phyloP scores from a whole-genome alignment of 83 land plant species.

The Picea abies region DNA sequence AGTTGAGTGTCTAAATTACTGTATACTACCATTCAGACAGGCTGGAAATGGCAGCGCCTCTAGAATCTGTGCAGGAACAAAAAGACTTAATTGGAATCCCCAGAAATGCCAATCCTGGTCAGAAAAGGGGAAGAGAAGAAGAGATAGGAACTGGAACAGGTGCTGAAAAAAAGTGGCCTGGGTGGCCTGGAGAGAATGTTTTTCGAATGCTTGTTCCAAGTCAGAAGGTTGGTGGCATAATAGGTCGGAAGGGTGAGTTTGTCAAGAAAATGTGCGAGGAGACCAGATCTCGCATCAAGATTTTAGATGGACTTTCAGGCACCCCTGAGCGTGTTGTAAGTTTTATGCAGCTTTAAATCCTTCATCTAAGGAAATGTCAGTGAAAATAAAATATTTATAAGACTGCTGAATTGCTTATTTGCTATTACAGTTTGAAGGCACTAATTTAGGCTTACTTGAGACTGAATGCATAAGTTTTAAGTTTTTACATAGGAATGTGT shows the following conservation, averaged over 20 bases:
- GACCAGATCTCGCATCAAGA: slow-evolving; percentile 21
- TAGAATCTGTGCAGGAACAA: slow-evolving; percentile 10
- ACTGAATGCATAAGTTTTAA: too few species aligned
- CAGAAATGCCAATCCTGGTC: not conserved
- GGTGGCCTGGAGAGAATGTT: slow-evolving; percentile 36
- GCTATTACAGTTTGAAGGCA: too few species aligned
- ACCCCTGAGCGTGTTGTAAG: slow-evolving; percentile 27
- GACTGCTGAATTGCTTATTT: too few species aligned
- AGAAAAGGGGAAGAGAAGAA: slow-evolving; percentile 7
- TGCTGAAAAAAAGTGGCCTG: slow-evolving; percentile 31
- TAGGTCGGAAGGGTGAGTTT: slow-evolving; percentile 34
- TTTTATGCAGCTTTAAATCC: not conserved
- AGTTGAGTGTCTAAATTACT: too few species aligned
- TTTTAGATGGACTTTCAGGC: slow-evolving; percentile 20
- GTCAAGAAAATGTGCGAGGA: slow-evolving; percentile 36
- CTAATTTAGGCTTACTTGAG: too few species aligned
- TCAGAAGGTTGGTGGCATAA: slow-evolving; percentile 30
- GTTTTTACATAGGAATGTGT: too few species aligned
- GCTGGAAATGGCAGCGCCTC: not conserved
- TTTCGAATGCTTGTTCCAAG: slow-evolving; percentile 27
- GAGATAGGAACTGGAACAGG: slow-evolving; percentile 10
- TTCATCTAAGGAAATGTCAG: too few species aligned
- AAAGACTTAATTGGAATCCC: slow-evolving; percentile 2
- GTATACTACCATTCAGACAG: too few species aligned
- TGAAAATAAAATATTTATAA: too few species aligned